Evolutionary conservation across 441 rosid genomes (phyloP), one percentile per base, ranked within the genome.

Genomic region (Erodium chrysanthum): DNA sequence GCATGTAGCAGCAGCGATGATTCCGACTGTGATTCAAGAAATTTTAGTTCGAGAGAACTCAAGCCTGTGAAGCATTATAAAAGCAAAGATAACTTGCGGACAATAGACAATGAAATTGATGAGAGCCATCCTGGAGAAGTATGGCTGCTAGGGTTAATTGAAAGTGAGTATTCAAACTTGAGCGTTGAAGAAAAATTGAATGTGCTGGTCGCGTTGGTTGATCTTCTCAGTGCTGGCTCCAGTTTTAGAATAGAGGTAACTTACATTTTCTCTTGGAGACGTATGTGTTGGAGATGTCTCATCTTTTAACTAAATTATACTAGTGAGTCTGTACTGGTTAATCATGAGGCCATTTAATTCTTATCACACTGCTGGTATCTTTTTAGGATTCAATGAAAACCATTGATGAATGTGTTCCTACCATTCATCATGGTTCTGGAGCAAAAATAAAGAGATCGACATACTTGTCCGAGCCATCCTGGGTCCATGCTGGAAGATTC

Each of bases 51-150:
- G 62, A 73, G 79, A 74, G 85, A 82, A 80, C 70, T 66, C 22
- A 82, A 77, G 67, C 67, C 31, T 71, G 72, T 60, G 35, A 81
- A 70, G 66, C 65, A 54, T 59, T 72, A 8, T 72, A 79, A 72
- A 83, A 79, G 73, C 73, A 82, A 79, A 82, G 80, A 72, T 64
- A 79, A 76, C 59, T 73, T 65, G 75, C 31, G 81, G 66, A 77
- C 79, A 17, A 72, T 82, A 18, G 66, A 81, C 72, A 78, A 76
- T 73, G 97, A 94, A 84, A 91, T 94, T 80, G 98, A 94, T 83
- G 98, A 94, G 84, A 89, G 96, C 83, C 86, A 80, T 68, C 88
- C 86, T 2, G 98, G 97, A 80, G 97, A 89, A 71, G 86, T 84
- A 65, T 94, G 98, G 97, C 71, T 94, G 75, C 80, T 89, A 69